These are phyloP conservation scores for Cladobotryum mycophilum DNA, from an alignment of 2,329 filamentous ascomycete genomes.

Conservation along the genomic window DNA sequence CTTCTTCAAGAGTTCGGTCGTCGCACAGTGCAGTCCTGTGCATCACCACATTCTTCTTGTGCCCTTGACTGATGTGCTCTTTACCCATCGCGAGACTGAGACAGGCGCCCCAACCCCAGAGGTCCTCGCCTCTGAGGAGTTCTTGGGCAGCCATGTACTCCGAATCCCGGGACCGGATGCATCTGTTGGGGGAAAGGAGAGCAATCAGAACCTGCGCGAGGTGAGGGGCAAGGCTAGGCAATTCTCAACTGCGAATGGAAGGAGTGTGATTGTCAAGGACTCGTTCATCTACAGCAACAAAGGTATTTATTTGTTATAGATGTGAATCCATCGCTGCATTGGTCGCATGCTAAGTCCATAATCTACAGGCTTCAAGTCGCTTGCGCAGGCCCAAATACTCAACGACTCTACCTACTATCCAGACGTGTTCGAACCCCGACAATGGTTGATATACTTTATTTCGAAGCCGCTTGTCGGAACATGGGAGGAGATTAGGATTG, in stretches of 20 bases:
- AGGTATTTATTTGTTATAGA: constrained; percentile 51
- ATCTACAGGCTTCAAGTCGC: constrained; percentile 71
- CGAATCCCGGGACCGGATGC: constrained; percentile 60
- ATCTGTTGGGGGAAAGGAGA: constrained; percentile 50
- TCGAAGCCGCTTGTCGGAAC: constrained; percentile 79
- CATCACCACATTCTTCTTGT: constrained; percentile 93
- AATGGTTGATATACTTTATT: constrained; percentile 97
- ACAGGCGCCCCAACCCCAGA: constrained; percentile 71
- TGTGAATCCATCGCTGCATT: too few species aligned
- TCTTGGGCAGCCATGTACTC: constrained; percentile 92
- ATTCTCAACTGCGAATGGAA: constrained; percentile 88
- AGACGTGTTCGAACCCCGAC: constrained; percentile 79
- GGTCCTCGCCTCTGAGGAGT: constrained; percentile 83
- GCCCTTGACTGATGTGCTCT: constrained; percentile 84
- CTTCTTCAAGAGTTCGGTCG: constrained; percentile 95
- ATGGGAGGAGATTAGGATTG: constrained; percentile 69
- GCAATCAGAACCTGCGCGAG: constrained; percentile 65
- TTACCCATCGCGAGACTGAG: constrained; percentile 83
- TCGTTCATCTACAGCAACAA: constrained; percentile 92
- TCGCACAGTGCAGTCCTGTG: constrained; percentile 82
- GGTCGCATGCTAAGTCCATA: constrained; percentile 17
- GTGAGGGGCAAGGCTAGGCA: constrained; percentile 89
- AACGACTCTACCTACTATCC: constrained; percentile 83
- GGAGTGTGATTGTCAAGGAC: constrained; percentile 92
- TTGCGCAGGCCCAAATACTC: constrained; percentile 83